phyloP scores from a whole-genome alignment of 345 rosid genomes.

The Bruguiera gymnorhiza region DNA sequence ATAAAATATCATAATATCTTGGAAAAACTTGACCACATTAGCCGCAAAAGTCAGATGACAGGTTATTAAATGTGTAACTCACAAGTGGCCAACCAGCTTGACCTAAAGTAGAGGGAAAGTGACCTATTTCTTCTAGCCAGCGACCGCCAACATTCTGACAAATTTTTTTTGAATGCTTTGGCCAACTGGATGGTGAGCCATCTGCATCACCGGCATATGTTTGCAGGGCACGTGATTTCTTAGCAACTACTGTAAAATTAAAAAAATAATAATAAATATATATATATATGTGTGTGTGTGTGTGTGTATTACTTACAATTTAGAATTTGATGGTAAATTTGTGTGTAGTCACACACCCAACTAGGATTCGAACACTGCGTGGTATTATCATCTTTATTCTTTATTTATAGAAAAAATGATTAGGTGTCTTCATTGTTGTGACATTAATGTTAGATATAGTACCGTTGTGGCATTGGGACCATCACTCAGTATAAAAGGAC shows the following conservation, averaged over 20 bases:
- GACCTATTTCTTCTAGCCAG: not conserved
- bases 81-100: conserved; percentile 16
- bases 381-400: no score
- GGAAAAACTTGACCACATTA: no score
- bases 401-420: no score
- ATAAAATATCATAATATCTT: no score
- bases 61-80: not conserved
- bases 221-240: conserved; percentile 38
- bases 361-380: no score
- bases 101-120: conserved; percentile 11
- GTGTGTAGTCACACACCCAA: no score
- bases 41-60: no score
- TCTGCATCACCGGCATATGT: conserved; percentile 38
- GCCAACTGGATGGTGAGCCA: conserved; percentile 40
- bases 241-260: conserved; percentile 3
- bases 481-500: not conserved
- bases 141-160: conserved; percentile 42
- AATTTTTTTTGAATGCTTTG: conserved; percentile 33
- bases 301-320: not conserved
- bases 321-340: not conserved
- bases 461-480: not conserved
- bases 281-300: no score
- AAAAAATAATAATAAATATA: no score
- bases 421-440: not conserved
- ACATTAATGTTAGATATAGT: not conserved